Base-by-base conservation (phyloP, 78 protist species). In the Guillardia theta region DNA sequence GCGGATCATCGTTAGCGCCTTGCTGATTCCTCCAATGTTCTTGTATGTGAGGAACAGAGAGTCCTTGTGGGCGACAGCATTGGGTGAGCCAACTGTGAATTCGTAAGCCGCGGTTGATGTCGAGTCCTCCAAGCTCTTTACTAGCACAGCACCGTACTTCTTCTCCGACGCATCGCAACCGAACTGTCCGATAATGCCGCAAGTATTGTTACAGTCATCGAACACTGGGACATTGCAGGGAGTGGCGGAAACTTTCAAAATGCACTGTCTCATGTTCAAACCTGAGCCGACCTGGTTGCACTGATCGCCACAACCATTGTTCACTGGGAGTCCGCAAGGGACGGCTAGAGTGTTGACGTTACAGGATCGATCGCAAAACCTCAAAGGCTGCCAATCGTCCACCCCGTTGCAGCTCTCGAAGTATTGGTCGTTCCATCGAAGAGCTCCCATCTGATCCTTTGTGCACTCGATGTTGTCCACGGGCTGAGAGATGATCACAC, bases 181-280 rank as follows among this genome's bases (percentile, higher is more conserved):
- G 48, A 78, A 78, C 90, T 78, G 90, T 18, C 90, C 90, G 43
- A 8, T 30, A 27, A 78, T 5, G 90, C 90, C 90, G 33, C 90
- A 78, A 1, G 1, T 8, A 50, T 78, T 78, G 90, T 30, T 48
- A 50, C 90, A 78, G 44, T 44, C 15, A 30, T 78, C 90, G 50
- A 8, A 0, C 43, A 78, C 90, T 6, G 19, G 33, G 53, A 44
- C 33, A 50, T 9, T 8, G 90, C 90, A 78, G 43, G 90, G 45
- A n/a, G 50, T 78, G 33, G 90, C 10, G 50, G 90, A 46, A n/a
- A 43, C 45, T n/a, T 48, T 18, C 90, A 78, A 50, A 50, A 78
- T 37, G 90, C 90, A 78, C 90, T 78, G 90, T 27, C 90, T 45
- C 90, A 78, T 78, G 90, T 78, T 78, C 53, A 78, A 50, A 30